Base-by-base conservation (phyloP, 202 grass and related monocot species). In the Setaria viridis region DNA sequence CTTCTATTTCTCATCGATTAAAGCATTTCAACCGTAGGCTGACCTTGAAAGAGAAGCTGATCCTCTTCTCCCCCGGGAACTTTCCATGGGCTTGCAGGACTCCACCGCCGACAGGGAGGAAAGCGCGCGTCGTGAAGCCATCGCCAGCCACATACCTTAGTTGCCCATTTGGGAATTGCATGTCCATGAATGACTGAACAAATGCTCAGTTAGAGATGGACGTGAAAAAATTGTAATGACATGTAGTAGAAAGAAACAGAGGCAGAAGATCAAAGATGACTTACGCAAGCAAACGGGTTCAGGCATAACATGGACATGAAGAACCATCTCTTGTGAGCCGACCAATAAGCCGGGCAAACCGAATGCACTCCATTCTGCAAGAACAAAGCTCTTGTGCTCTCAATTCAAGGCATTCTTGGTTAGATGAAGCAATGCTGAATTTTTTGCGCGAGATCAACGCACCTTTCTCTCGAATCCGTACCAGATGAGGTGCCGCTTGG, bases 241-340 rank as follows among this genome's bases (percentile, higher is more conserved):
- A 12, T 13, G 11, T 35, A 0, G 13, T 20, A 29, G 1, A 16
- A 25, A 10, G 8, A 8, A 33, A n/a, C 1, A 19, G 2, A 16
- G 7, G 53, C 3, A 72, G 21, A 48, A 11, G 39, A n/a, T 16
- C 12, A 21, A 3, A 10, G 11, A 39, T 15, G 82, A 15, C 92
- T 88, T 87, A 94, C 92, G 41, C 89, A 94, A 13, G 89, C 81
- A 41, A 89, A 76, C 1, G 92, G 92, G 39, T 94, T 89, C 19
- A 94, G 84, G 59, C 92, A 94, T 60, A 94, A 32, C 92, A 91
- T 94, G 5, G 92, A 94, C 92, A 94, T 94, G 84, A 91, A 82
- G 81, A 91, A 82, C 81, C 92, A 94, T 83, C 69, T 89, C 80
- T 87, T 84, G 42, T 89, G 89, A 68, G 79, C 74, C 41, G 92